Base-by-base conservation (phyloP, 352 stramenopile species). In the Phytopythium cucurbitacearum region DNA sequence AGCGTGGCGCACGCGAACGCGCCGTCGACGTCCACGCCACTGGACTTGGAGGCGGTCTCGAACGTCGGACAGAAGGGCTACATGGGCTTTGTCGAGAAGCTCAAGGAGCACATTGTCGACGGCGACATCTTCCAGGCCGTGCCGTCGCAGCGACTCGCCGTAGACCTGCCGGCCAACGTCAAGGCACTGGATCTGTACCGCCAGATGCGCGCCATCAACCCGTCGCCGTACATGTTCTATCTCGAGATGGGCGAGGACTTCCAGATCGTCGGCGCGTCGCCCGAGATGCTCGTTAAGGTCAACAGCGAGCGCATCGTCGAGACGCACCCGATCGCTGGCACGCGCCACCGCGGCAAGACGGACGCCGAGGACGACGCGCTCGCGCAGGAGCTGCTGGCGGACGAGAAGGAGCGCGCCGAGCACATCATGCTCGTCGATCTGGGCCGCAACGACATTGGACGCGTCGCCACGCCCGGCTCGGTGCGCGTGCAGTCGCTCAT, bases 371-470 rank as follows among this genome's bases (percentile, higher is more conserved):
- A 97, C 63, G 75, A 80, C 3, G 81, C 77, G 10, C 65, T 97
- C 16, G 80, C 71, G 11, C 54, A 80, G n/a, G 82, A 94, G 15
- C 64, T 97, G 48, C 71, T 96, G 2, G 61, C 73, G 3, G 87
- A 95, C 59, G 75, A 92, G 65, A 97, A 97, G 62, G 89, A 97
- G 59, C 87, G 85, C 40, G 81, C 87, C 7, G 89, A 97, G 54
- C 89, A 97, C 75, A 92, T 97, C 52, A 97, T 97, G 89, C 73
- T 97, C 7, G 87, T 97, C 41, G 89, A 97, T 59, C 59, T 97
- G 5, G 89, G 89, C 4, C 83, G 89, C 37, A 97, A 97, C 52
- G 89, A 97, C 52, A 76, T 96, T 15, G 89, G 89, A 7, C 83
- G 87, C 15, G 89, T 97, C 13, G 83, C 83, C 36, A 83, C 73